Conservation (phyloP, 2,329 filamentous ascomycete species). For the Cercospora janseana region DNA sequence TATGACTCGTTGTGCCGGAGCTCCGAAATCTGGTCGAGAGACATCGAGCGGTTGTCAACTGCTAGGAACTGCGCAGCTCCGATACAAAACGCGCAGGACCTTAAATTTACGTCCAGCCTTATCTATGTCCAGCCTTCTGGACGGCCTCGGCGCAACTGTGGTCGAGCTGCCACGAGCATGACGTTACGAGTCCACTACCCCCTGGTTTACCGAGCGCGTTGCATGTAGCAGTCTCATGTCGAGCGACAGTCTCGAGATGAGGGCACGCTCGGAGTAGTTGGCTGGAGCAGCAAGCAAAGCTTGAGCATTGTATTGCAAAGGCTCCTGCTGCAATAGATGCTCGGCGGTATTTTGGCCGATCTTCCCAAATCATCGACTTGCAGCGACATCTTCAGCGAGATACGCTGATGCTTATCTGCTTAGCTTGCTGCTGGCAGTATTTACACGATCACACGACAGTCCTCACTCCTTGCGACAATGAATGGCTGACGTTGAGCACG, state of each 20-base stretch:
- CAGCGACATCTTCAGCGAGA: constrained; percentile 6
- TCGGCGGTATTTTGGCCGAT: neutral
- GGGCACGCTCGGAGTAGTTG: constrained; percentile 13
- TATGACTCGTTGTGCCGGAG: no score
- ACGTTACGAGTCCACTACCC: neutral
- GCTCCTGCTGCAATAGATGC: neutral
- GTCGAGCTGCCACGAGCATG: neutral
- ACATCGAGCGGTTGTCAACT: no score
- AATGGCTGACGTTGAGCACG: no score
- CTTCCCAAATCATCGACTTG: constrained; percentile 1
- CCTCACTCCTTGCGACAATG: no score
- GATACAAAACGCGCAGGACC: no score
- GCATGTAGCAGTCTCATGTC: constrained; percentile 15
- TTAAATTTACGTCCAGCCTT: no score
- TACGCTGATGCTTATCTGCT: no score
- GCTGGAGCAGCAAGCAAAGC: constrained; percentile 10
- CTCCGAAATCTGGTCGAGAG: no score
- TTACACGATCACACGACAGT: no score
- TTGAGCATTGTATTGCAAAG: constrained; percentile 1
- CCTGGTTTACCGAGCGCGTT: constrained; percentile 6
- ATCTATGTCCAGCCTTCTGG: no score
- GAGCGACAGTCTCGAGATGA: constrained; percentile 19
- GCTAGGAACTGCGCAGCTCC: no score
- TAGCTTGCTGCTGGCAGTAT: no score
- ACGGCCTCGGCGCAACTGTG: neutral